phyloP scores from a whole-genome alignment of 2,329 filamentous ascomycete species.

The Penicillium frequentans region DNA sequence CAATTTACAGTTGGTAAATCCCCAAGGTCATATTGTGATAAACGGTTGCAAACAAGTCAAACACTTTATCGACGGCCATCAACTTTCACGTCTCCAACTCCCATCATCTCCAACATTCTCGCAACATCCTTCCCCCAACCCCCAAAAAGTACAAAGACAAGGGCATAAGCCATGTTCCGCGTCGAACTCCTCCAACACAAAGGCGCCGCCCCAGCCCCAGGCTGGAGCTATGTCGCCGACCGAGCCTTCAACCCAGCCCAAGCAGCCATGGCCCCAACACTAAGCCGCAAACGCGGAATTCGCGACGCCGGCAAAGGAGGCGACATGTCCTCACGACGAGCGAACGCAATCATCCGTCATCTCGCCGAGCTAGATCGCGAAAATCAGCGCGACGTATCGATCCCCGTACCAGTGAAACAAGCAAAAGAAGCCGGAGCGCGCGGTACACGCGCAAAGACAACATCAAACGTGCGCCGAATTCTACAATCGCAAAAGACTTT shows the following conservation, averaged over 20 bases:
- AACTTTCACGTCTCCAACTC: constrained; percentile 6
- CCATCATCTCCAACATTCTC: neutral
- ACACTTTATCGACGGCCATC: constrained; percentile 10
- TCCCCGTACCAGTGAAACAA: constrained; percentile 64
- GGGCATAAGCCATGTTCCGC: constrained; percentile 53
- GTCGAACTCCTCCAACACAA: constrained; percentile 79
- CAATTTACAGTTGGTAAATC: neutral
- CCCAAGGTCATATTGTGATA: neutral
- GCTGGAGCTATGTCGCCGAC: constrained; percentile 91
- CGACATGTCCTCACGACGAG: constrained; percentile 77
- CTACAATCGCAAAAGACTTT: constrained; percentile 52
- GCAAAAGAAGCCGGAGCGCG: constrained; percentile 37
- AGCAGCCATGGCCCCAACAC: constrained; percentile 53
- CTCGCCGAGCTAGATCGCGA: constrained; percentile 82
- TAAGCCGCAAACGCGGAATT: constrained; percentile 68
- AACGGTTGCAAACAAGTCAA: constrained; percentile 21
- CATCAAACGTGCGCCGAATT: constrained; percentile 49
- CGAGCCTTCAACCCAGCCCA: constrained; percentile 60
- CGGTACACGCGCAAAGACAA: constrained; percentile 43
- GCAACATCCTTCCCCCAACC: neutral
- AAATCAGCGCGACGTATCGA: constrained; percentile 69
- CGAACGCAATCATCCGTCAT: constrained; percentile 77
- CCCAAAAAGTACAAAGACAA: neutral
- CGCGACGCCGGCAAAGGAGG: constrained; percentile 57
- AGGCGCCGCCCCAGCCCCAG: constrained; percentile 70